These are phyloP conservation scores for Penicillium sp. DNA, from an alignment of 2,329 filamentous ascomycete species.

Conservation along the genomic window DNA sequence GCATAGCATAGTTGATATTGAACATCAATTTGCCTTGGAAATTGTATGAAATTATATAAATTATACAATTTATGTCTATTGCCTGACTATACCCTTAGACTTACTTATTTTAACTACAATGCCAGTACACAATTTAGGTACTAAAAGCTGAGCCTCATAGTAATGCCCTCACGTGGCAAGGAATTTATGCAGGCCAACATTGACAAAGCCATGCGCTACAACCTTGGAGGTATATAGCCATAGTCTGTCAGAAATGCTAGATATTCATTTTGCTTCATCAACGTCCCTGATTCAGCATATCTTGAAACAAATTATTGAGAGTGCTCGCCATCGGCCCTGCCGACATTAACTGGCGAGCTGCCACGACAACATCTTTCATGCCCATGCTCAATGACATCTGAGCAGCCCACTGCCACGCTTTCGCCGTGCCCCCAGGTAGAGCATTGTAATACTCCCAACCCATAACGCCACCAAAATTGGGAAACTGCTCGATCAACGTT, in stretches of 20 bases:
- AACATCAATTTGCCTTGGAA: neutral
- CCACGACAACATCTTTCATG: conserved; percentile 41
- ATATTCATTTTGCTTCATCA: neutral
- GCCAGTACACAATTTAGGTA: neutral
- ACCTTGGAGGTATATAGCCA: neutral
- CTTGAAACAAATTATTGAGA: conserved; percentile 32
- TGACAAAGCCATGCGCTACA: neutral
- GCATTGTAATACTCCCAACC: conserved; percentile 96
- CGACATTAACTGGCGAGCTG: conserved; percentile 32
- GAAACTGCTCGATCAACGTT: conserved; percentile 59
- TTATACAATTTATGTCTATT: neutral
- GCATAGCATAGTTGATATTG: neutral
- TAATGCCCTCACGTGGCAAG: neutral
- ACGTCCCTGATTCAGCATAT: conserved; percentile 31
- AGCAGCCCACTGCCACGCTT: conserved; percentile 77
- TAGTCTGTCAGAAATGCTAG: neutral
- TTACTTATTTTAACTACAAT: neutral
- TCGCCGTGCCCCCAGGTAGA: conserved; percentile 60
- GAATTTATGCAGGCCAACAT: neutral
- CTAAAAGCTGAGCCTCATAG: too few species aligned
- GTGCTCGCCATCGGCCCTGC: conserved; percentile 32
- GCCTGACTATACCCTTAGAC: neutral
- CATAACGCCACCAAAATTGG: conserved; percentile 80
- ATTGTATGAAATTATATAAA: neutral
- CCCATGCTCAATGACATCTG: conserved; percentile 59